These are phyloP conservation scores for Coccinonectria pachysandricola DNA, from an alignment of 2,329 filamentous ascomycete genomes.

Conservation along the genomic window DNA sequence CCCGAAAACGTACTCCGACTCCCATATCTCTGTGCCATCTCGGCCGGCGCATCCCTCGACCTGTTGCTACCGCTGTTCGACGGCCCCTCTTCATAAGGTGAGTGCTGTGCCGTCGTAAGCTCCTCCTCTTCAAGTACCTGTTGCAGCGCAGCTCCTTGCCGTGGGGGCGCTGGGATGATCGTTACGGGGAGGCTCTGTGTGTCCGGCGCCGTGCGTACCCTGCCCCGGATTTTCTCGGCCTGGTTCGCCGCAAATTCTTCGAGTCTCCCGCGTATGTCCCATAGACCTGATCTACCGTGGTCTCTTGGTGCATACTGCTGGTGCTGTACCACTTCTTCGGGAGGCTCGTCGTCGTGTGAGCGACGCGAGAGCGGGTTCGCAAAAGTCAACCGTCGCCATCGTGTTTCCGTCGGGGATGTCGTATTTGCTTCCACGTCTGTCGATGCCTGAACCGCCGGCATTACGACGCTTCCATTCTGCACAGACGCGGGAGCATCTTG, in stretches of 20 bases:
- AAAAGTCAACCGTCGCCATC: conserved; percentile 16
- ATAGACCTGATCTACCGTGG: conserved; percentile 16
- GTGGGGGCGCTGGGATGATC: conserved; percentile 51
- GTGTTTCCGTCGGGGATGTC: conserved; percentile 13
- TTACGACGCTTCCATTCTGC: conserved; percentile 13
- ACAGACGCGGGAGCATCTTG: conserved; percentile 10
- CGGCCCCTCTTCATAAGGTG: too few species aligned
- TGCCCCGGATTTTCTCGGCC: conserved; percentile 49
- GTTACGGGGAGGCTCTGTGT: conserved; percentile 47
- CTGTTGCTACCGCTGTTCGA: conserved; percentile 14
- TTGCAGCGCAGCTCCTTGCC: conserved; percentile 46
- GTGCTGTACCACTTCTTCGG: conserved; percentile 2
- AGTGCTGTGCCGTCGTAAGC: conserved; percentile 8
- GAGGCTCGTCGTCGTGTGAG: not conserved
- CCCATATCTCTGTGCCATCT: conserved; percentile 10
- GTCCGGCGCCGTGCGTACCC: conserved; percentile 41
- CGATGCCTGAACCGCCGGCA: conserved; percentile 7
- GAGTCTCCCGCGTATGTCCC: conserved; percentile 47
- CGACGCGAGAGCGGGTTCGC: not conserved
- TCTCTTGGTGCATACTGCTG: conserved; percentile 4
- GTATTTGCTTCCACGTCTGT: conserved; percentile 21
- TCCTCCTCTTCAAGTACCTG: conserved; percentile 46
- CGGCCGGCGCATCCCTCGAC: conserved; percentile 15
- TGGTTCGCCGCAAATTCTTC: conserved; percentile 53
- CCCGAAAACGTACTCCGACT: conserved; percentile 14